These are phyloP conservation scores for Calonectria montana DNA, from an alignment of 2,329 filamentous ascomycete species.

Conservation along the genomic window DNA sequence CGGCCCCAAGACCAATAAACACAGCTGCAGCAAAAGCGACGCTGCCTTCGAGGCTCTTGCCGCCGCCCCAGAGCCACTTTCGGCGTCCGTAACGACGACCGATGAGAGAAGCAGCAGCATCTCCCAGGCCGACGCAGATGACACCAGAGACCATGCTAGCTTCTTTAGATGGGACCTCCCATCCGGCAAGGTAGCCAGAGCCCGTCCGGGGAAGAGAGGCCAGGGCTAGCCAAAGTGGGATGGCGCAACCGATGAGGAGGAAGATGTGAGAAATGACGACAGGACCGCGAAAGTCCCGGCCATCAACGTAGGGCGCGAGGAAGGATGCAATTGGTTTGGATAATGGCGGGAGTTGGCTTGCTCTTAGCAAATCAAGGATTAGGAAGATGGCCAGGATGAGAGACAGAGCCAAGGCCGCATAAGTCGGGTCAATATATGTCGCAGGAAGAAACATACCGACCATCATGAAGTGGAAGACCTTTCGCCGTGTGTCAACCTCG, in stretches of 20 bases:
- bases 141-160: constrained; percentile 93
- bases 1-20: constrained; percentile 75
- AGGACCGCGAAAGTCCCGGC: constrained; percentile 89
- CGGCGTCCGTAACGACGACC: constrained; percentile 85
- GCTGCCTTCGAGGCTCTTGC: constrained; percentile 92
- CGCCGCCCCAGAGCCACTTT: constrained; percentile 97
- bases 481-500: constrained; percentile 94
- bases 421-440: constrained; percentile 87
- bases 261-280: constrained; percentile 98
- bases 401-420: constrained; percentile 81
- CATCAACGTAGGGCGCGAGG: constrained; percentile 93
- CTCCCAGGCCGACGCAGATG: constrained; percentile 93
- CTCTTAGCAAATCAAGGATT: constrained; percentile 87
- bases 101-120: constrained; percentile 91
- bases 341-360: constrained; percentile 90
- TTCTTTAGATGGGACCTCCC: constrained; percentile 81
- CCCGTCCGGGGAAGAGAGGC: constrained; percentile 73
- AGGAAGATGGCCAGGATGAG: constrained; percentile 87
- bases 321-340: constrained; percentile 88
- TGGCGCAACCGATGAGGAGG: constrained; percentile 91
- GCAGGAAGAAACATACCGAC: constrained; percentile 93
- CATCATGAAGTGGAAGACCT: constrained; percentile 99
- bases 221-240: constrained; percentile 91
- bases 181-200: constrained; percentile 70
- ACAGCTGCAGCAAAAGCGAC: constrained; percentile 86